A percentile compares a stretch with the other conserved stretches of the same genome.
These are phyloP conservation scores for Pleurotus djamor DNA, from an alignment of 768 basidiomycete genomes.

Conservation along the genomic window DNA sequence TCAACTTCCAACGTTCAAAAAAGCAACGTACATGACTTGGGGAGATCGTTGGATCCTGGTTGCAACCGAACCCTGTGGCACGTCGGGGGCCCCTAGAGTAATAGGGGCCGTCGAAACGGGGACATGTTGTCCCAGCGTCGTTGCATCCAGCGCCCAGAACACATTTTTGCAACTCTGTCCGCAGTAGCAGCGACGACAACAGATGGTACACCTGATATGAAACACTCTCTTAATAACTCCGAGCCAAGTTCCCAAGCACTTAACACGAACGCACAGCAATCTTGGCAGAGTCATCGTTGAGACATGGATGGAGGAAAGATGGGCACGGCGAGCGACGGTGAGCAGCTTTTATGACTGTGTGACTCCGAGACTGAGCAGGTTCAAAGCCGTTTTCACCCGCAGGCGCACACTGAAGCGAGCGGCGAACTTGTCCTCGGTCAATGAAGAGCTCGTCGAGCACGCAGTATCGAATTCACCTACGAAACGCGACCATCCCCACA, in stretches of 20 bases:
- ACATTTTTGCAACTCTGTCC: neutral
- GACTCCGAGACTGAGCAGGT: neutral
- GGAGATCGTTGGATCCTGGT: too few species aligned
- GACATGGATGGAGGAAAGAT: neutral
- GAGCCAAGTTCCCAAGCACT: too few species aligned
- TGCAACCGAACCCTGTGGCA: too few species aligned
- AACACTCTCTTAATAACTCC: too few species aligned
- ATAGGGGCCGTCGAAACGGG: too few species aligned
- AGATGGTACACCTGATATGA: neutral
- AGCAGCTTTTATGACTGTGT: neutral
- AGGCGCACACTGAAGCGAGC: slow-evolving; percentile 4
- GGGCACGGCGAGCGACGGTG: neutral
- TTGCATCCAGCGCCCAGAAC: too few species aligned
- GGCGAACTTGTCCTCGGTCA: slow-evolving; percentile 1
- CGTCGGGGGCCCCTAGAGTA: too few species aligned
- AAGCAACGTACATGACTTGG: too few species aligned
- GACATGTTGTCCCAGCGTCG: too few species aligned
- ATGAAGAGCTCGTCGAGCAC: neutral
- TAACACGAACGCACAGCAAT: too few species aligned
- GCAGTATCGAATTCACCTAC: neutral
- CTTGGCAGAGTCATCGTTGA: too few species aligned
- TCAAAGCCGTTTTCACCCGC: neutral
- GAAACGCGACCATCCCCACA: neutral
- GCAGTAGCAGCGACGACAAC: neutral
- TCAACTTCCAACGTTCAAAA: too few species aligned